Evolutionary conservation across 306 rosid genomes (phyloP).

Genomic region (Abrus pulchellus): DNA sequence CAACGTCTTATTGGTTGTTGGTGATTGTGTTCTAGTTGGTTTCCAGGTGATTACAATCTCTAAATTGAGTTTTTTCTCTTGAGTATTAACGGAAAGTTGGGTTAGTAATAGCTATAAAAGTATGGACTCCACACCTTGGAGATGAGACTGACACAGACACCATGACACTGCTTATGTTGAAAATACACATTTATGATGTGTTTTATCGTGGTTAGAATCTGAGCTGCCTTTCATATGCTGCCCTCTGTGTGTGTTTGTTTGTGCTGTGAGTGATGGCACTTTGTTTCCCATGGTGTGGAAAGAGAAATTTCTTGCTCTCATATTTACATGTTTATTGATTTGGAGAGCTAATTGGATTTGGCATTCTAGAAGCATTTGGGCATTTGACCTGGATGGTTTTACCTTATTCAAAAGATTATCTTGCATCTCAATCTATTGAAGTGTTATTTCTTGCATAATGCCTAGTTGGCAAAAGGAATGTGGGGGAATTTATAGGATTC

Average conservation of each 20-base stretch:
- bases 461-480: slow-evolving; percentile 18
- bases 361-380: not conserved
- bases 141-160: not conserved
- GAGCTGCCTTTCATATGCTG: not conserved
- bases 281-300: not conserved
- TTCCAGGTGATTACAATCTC: slow-evolving; percentile 73
- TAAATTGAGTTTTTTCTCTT: slow-evolving; percentile 19
- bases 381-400: not conserved
- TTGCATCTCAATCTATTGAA: slow-evolving; percentile 13
- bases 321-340: not conserved
- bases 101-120: not conserved
- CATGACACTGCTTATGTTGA: not conserved
- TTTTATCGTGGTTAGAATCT: not conserved
- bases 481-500: not conserved
- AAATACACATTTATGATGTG: not conserved
- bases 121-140: not conserved
- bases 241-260: not conserved
- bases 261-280: not conserved
- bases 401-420: slow-evolving; percentile 17
- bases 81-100: slow-evolving; percentile 2
- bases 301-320: not conserved
- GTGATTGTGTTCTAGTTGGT: slow-evolving; percentile 96
- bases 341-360: not conserved
- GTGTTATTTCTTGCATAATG: slow-evolving; percentile 24
- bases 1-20: slow-evolving; percentile 88